phyloP scores from a whole-genome alignment of 441 rosid genomes.

The Sinapis alba region DNA sequence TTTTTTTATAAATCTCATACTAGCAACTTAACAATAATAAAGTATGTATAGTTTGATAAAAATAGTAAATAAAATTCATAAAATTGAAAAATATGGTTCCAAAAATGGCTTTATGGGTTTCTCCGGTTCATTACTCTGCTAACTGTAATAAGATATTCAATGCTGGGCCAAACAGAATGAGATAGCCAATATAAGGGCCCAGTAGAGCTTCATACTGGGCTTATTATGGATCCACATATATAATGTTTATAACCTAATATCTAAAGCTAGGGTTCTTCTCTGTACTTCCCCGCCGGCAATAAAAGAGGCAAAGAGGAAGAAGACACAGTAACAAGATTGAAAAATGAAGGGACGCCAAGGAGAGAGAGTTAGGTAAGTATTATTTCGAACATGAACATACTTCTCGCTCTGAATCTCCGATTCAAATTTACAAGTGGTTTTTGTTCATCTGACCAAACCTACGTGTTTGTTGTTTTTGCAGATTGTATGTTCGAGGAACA shows the following conservation, averaged over 20 bases:
- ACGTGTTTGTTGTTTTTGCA: constrained; percentile 19
- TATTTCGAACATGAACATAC: background rate
- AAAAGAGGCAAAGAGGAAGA: constrained; percentile 30
- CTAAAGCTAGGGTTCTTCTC: constrained; percentile 26
- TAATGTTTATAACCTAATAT: constrained; percentile 12
- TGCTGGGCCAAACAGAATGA: background rate
- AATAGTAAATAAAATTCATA: no score
- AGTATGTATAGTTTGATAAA: no score
- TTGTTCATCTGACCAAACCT: constrained; percentile 3
- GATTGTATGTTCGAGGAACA: constrained; percentile 84
- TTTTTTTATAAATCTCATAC: no score
- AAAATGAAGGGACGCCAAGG: constrained; percentile 49
- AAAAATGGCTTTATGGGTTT: background rate
- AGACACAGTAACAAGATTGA: constrained; percentile 10
- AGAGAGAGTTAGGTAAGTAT: constrained; percentile 42
- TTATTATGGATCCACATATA: background rate
- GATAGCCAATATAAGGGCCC: background rate
- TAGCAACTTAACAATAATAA: no score
- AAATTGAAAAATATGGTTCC: no score
- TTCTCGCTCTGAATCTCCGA: constrained; percentile 1
- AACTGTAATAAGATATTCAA: background rate
- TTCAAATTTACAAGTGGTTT: background rate
- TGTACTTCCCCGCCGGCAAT: constrained; percentile 32
- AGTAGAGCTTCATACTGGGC: background rate
- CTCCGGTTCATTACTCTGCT: background rate